phyloP scores from a whole-genome alignment of 2,329 filamentous ascomycete species.

The Penicillium sp. region DNA sequence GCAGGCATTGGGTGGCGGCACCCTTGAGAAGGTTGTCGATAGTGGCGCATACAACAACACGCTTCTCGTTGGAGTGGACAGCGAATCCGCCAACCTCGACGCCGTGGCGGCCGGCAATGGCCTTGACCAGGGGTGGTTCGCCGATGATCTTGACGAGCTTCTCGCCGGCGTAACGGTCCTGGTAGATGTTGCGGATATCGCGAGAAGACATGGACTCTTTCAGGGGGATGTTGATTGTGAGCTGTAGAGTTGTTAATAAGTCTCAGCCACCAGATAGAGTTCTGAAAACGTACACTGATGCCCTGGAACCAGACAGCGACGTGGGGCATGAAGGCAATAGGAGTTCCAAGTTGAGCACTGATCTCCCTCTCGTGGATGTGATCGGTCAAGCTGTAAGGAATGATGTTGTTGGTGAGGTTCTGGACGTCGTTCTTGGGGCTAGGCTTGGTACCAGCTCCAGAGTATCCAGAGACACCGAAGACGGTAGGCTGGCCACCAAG shows the following conservation, averaged over 20 bases:
- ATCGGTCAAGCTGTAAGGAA: conserved; percentile 88
- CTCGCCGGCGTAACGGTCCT: conserved; percentile 94
- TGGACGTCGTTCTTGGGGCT: conserved; percentile 91
- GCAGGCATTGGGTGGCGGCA: conserved; percentile 88
- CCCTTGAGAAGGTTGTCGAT: conserved; percentile 96
- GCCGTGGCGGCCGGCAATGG: conserved; percentile 82
- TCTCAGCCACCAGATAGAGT: neutral
- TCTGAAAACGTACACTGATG: conserved; percentile 65
- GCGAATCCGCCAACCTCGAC: conserved; percentile 95
- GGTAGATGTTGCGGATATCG: conserved; percentile 92
- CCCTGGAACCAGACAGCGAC: conserved; percentile 97
- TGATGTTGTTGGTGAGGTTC: conserved; percentile 81
- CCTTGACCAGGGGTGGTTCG: conserved; percentile 83
- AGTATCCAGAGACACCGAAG: conserved; percentile 93
- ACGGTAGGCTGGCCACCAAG: conserved; percentile 79
- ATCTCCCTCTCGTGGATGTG: conserved; percentile 97
- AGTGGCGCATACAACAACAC: conserved; percentile 90
- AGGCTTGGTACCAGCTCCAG: conserved; percentile 92
- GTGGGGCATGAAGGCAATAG: conserved; percentile 87
- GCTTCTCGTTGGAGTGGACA: conserved; percentile 86
- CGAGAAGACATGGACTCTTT: conserved; percentile 85
- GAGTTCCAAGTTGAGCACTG: conserved; percentile 72
- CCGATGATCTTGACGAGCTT: conserved; percentile 92
- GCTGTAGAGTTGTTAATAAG: conserved; percentile 50
- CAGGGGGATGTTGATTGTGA: conserved; percentile 88